Conservation (phyloP, 163 green algal species). For the Scenedesmus sp. region DNA sequence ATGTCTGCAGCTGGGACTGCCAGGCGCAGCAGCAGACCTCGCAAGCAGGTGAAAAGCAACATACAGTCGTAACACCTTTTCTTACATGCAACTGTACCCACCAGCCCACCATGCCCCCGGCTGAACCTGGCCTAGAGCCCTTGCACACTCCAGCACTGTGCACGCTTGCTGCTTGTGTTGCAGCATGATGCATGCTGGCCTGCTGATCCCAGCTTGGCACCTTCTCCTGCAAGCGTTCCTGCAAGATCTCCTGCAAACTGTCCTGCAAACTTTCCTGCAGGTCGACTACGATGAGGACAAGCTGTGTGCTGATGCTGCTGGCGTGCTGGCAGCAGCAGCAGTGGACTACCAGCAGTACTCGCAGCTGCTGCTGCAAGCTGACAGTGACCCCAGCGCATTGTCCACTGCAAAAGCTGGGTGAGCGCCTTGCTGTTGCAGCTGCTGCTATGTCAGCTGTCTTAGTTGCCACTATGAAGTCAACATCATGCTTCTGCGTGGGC, state of each 20-base stretch:
- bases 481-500: too few species aligned
- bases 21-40: constrained; percentile 1
- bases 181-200: not conserved
- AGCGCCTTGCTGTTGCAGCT: not conserved
- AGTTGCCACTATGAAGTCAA: too few species aligned
- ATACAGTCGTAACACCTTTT: not conserved
- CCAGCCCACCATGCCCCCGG: not conserved
- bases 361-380: constrained; percentile 23
- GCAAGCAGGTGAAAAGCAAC: not conserved
- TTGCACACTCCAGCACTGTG: not conserved
- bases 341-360: constrained; percentile 41
- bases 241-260: too few species aligned
- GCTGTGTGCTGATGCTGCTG: not conserved
- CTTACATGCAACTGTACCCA: not conserved
- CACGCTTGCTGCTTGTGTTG: not conserved
- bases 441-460: too few species aligned
- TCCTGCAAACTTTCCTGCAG: not conserved
- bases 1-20: constrained; percentile 3
- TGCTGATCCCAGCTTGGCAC: not conserved
- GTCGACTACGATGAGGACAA: constrained; percentile 44
- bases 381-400: not conserved
- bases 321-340: not conserved
- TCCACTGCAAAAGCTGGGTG: constrained; percentile 20
- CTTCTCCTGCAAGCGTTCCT: not conserved
- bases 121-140: not conserved